Conservation (phyloP, 2,329 filamentous ascomycete genomes). For the Zymoseptoria passerinii region DNA sequence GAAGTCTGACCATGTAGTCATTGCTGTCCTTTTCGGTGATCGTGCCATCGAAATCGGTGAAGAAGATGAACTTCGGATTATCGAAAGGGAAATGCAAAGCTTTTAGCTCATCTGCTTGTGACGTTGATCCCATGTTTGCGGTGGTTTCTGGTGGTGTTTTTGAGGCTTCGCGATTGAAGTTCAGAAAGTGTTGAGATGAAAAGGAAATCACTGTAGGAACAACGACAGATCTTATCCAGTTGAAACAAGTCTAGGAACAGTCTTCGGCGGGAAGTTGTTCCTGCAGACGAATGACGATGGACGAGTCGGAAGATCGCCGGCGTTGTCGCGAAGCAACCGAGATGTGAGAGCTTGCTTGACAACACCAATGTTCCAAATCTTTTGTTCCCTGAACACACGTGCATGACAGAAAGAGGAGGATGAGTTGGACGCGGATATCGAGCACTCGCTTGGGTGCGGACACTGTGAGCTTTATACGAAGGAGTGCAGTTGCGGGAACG, state of each 20-base stretch:
- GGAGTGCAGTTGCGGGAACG: constrained; percentile 5
- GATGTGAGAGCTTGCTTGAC: neutral
- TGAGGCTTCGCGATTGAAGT: neutral
- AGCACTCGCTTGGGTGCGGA: constrained; percentile 4
- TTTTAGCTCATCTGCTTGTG: constrained; percentile 29
- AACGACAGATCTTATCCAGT: neutral
- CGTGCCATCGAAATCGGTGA: constrained; percentile 97
- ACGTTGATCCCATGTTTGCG: constrained; percentile 10
- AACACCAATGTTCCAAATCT: neutral
- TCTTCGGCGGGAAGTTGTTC: neutral
- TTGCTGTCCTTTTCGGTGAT: constrained; percentile 71
- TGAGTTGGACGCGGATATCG: constrained; percentile 2
- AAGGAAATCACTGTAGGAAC: neutral
- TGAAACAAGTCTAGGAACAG: neutral
- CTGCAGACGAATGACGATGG: neutral
- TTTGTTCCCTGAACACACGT: neutral
- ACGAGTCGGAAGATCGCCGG: neutral
- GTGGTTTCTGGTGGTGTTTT: neutral
- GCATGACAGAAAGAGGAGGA: constrained; percentile 1
- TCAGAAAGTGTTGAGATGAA: neutral
- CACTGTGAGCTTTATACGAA: neutral
- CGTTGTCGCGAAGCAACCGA: neutral
- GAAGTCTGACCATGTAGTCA: constrained; percentile 51
- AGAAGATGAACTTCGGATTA: constrained; percentile 89
- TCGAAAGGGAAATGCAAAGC: constrained; percentile 38